Base-by-base conservation (phyloP, 2,329 filamentous ascomycete genomes). In the Beauveria sp. region DNA sequence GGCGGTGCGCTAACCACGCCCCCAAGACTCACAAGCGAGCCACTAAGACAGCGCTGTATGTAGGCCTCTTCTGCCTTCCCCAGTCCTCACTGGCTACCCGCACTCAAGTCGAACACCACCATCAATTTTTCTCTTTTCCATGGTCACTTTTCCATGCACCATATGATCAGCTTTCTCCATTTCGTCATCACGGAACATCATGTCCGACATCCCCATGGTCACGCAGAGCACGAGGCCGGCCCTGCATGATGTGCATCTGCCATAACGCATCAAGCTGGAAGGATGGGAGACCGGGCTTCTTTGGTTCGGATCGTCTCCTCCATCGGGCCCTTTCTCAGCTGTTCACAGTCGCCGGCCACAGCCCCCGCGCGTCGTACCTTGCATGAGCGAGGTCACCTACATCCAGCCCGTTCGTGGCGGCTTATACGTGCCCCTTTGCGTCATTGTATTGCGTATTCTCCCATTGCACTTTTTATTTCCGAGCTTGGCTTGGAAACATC, bases 161-260 rank as follows among this genome's bases (percentile, higher is more conserved):
- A 9, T 40, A 43, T 43, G 42, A 43, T 43, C 42, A 43, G 5
- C 3, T 34, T 51, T 30, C 12, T 22, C 12, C n/a, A 34, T 20
- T 42, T 14, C 16, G 9, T 6, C n/a, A 28, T 43, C 14, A 28
- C 43, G 24, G 22, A 34, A 42, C 18, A 16, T 24, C 22, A 10
- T 14, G 22, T 46, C 6, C 26, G 5, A 10, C 5, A 52, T 24
- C 18, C 45, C 28, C 20, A 34, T 54, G 54, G 43, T 47, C 54
- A 57, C 53, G 40, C 53, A 47, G 45, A 43, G 16, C 16, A 43
- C 16, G n/a, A n/a, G 14, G 34, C 14, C 34, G 12, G 22, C 24
- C 34, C 56, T 58, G 56, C 56, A 58, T 58, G 46, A 51, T 51
- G 34, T 38, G 6, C 46, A 58, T 58, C 46, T 58, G 30, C 56